Evolutionary conservation across 2,329 filamentous ascomycete species (phyloP).

Genomic region (Cryphonectria radicalis): DNA sequence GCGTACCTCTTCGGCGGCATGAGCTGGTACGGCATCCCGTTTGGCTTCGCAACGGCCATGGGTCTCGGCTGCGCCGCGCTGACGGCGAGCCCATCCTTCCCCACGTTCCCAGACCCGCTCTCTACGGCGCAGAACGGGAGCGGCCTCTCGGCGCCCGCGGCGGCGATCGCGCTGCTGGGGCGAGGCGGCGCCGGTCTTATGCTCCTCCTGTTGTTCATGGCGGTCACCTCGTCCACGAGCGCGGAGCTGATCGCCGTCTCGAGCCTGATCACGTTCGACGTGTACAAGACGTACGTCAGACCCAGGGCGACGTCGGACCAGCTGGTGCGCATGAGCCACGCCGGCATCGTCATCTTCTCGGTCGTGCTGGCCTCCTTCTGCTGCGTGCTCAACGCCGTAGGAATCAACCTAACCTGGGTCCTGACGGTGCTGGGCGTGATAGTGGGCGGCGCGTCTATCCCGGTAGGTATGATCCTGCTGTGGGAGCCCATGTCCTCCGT

Average conservation of each 20-base stretch:
- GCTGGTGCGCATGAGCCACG: slow-evolving; percentile 41
- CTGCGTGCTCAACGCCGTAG: slow-evolving; percentile 43
- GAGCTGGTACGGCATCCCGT: slow-evolving; percentile 45
- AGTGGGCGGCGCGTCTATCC: slow-evolving; percentile 43
- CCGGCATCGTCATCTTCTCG: slow-evolving; percentile 40
- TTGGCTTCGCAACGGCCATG: slow-evolving; percentile 42
- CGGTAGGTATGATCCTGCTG: slow-evolving; percentile 43
- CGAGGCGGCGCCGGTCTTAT: slow-evolving; percentile 41
- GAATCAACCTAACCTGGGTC: slow-evolving; percentile 45
- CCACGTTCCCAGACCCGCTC: slow-evolving; percentile 40
- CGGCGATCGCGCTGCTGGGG: slow-evolving; percentile 42
- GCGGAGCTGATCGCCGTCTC: slow-evolving; percentile 49
- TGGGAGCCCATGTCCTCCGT: slow-evolving; percentile 45
- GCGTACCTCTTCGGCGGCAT: slow-evolving; percentile 48
- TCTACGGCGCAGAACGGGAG: slow-evolving; percentile 37
- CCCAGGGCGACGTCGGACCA: slow-evolving; percentile 37
- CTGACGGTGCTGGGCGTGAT: slow-evolving; percentile 45
- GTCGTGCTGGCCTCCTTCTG: slow-evolving; percentile 40
- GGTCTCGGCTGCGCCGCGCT: slow-evolving; percentile 42
- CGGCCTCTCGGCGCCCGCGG: slow-evolving; percentile 39
- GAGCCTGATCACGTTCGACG: slow-evolving; percentile 44
- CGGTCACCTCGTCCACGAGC: slow-evolving; percentile 47
- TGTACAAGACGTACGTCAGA: slow-evolving; percentile 45
- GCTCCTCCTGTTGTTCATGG: slow-evolving; percentile 52
- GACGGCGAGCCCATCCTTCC: slow-evolving; percentile 34